phyloP scores from a whole-genome alignment of 129 eudicot genomes.

The Logfia minima region DNA sequence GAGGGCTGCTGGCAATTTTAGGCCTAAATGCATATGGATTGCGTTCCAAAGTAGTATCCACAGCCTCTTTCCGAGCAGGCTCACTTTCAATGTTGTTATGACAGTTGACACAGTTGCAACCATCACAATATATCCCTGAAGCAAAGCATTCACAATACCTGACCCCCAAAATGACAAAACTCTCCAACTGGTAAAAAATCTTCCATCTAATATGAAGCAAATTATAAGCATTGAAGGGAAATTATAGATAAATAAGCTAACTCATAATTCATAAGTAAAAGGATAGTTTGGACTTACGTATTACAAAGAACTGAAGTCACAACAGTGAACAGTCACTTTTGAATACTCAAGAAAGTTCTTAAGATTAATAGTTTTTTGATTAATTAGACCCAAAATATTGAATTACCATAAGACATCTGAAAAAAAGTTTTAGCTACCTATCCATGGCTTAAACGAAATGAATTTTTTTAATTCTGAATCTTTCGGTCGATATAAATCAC shows the following conservation, averaged over 20 bases:
- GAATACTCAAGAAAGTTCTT: not conserved
- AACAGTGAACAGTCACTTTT: not conserved
- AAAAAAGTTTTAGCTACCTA: not conserved
- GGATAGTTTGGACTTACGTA: not conserved
- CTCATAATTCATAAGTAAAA: not conserved
- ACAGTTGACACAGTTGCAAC: constrained; percentile 82
- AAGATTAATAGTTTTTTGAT: not conserved
- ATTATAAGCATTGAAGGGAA: not conserved
- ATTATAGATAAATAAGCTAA: not conserved
- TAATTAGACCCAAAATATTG: not conserved
- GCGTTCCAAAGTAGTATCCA: constrained; percentile 67
- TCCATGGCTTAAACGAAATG: not conserved
- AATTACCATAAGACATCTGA: not conserved
- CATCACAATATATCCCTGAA: constrained; percentile 80
- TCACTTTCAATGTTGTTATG: constrained; percentile 70
- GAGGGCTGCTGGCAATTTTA: constrained; percentile 82
- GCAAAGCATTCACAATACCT: constrained; percentile 97
- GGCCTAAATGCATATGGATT: constrained; percentile 85
- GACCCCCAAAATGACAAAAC: constrained; percentile 20
- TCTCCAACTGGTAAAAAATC: not conserved
- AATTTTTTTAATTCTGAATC: not conserved
- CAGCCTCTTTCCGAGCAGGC: constrained; percentile 64
- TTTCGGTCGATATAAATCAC: not conserved
- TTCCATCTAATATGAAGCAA: not conserved
- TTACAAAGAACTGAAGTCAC: not conserved